Base-by-base conservation (phyloP, 768 basidiomycete genomes). In the Boletus fagicola region DNA sequence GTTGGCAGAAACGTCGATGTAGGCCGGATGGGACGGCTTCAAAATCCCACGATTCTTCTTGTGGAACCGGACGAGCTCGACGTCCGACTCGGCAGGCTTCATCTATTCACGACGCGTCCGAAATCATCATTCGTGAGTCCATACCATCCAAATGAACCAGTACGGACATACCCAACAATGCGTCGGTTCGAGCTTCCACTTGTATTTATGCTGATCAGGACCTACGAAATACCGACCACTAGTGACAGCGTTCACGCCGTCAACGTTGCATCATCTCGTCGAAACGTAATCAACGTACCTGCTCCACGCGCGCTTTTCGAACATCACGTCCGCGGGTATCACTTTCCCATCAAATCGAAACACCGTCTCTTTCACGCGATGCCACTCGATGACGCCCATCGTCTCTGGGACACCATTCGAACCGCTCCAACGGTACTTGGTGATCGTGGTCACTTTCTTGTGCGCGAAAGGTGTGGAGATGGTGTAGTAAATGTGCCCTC, bases 211-310 rank as follows among this genome's bases (percentile, higher is more conserved):
- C 2, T 59, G 63, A 53, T 75, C 68, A 0, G 65, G 71, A 12
- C 72, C 75, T 28, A 56, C 56, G 50, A 76, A 76, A 18, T 68
- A 61, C n/a, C 69, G 72, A 28, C 66, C 65, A 30, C 75, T 76
- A n/a, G n/a, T n/a, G 36, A 9, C 9, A 6, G 4, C 38, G 31
- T 48, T 20, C n/a, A n/a, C 11, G 3, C 24, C n/a, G 28, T 62
- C 40, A 62, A 31, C 39, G 12, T 53, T 15, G 2, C 15, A 18
- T 28, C 16, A 13, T 3, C 8, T 28, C 16, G 22, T 18, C 11
- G 36, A 45, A 40, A 36, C 5, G 7, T 13, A 39, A 51, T 22
- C 22, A 35, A 59, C 66, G 24, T 39, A 69, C 66, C 51, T 60
- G 31, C 42, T 57, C 63, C 66, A 70, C 4, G 30, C 0, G 0